Conservation (phyloP, 345 rosid species). For the Eucalyptus cloeziana region DNA sequence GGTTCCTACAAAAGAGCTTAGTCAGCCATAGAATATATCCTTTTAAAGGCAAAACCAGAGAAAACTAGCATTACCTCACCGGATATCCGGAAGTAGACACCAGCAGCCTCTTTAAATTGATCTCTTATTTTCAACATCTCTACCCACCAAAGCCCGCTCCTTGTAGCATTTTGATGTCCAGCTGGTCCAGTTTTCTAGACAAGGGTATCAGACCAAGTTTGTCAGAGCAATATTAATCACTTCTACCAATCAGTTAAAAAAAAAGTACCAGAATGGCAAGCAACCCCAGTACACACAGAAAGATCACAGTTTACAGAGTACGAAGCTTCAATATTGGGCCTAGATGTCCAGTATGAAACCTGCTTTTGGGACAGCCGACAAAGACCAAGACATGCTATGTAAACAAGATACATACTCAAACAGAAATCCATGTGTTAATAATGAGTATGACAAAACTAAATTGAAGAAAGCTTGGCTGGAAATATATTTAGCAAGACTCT, state of each 20-base stretch:
- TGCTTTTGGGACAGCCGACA: background rate
- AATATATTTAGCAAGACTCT: background rate
- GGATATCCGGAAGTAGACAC: conserved; percentile 86
- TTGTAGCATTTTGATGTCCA: conserved; percentile 74
- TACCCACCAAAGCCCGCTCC: conserved; percentile 99
- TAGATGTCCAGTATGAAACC: background rate
- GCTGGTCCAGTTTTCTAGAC: conserved; percentile 66
- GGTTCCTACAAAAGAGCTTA: conserved; percentile 46
- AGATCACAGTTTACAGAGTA: background rate
- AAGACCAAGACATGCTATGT: background rate
- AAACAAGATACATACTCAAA: background rate
- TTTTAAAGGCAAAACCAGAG: background rate
- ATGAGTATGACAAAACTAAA: background rate
- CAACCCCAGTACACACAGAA: background rate
- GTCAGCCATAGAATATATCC: background rate
- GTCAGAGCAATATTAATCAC: background rate
- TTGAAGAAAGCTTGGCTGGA: background rate
- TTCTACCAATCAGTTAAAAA: background rate
- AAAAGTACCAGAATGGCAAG: background rate
- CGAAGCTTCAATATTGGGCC: background rate
- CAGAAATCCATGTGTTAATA: background rate
- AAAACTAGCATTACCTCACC: conserved; percentile 63
- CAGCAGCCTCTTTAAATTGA: conserved; percentile 86
- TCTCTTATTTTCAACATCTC: conserved; percentile 88
- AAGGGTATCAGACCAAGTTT: background rate